Base-by-base conservation (phyloP, 108 stramenopile species). In the Nitzschia putrida region DNA sequence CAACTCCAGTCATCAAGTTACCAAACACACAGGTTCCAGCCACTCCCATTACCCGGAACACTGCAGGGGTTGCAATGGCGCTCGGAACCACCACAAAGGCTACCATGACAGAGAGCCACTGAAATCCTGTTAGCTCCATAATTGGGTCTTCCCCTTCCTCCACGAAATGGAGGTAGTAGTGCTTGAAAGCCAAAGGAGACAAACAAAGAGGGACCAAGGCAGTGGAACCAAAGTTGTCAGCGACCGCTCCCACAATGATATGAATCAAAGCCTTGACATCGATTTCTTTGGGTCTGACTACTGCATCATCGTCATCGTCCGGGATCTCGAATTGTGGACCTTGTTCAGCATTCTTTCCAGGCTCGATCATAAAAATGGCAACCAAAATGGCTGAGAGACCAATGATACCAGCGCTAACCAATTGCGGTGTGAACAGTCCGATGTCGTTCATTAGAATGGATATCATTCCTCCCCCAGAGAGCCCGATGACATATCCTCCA, bases 171-270 rank as follows among this genome's bases (percentile, higher is more conserved):
- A 53, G 44, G 23, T 64, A 57, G 58, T 79, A 84, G 37, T 74
- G 61, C 29, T 84, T 61, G n/a, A 84, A 22, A 16, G 83, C 83
- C 42, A 84, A 66, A 11, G 83, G 83, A 7, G 79, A 80, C 22
- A 84, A 59, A 42, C 83, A 84, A 47, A 84, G 41, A 14, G 83
- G 83, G 58, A 81, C 75, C 0, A 84, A 50, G 9, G 63, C 83
- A 16, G 83, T 79, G 39, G 74, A 76, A 12, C 83, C 83, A 66
- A 84, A 68, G 45, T 84, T 84, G 50, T 84, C 83, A 8, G 66
- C 54, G 12, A 84, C 42, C 6, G 83, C 83, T 8, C 83, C 79
- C 18, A 44, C 61, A 8, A 84, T 66, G 16, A 84, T 77, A 42
- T 81, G 78, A 64, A 64, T 72, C 65, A 84, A 22, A 3, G 66